These are phyloP conservation scores for Heliocybe sulcata DNA, from an alignment of 1,284 basidiomycete species.

Conservation along the genomic window DNA sequence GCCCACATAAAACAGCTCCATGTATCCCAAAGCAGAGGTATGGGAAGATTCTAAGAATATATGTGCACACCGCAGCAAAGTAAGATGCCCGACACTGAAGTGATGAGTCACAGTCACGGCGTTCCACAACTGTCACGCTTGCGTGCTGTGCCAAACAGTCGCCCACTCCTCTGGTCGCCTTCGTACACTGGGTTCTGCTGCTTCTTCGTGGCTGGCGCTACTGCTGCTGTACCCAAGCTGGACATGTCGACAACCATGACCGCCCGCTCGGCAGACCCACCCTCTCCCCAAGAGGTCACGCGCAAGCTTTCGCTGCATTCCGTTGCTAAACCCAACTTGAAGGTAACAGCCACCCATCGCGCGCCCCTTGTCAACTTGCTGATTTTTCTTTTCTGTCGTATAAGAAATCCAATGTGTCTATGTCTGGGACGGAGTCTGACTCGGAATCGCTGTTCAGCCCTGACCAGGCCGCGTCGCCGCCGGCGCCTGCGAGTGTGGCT, in stretches of 20 bases:
- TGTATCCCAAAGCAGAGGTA: background rate
- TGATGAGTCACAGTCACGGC: background rate
- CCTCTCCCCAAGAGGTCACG: slow-evolving; percentile 80
- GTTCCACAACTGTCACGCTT: background rate
- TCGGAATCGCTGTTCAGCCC: slow-evolving; percentile 68
- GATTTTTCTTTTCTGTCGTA: slow-evolving; percentile 1
- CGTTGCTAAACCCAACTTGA: slow-evolving; percentile 28
- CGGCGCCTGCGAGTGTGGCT: slow-evolving; percentile 11
- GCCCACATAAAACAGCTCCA: background rate
- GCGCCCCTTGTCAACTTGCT: background rate
- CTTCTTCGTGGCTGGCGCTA: background rate
- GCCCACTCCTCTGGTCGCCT: background rate
- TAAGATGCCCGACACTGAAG: background rate
- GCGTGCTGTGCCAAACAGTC: background rate
- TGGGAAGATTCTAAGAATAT: background rate
- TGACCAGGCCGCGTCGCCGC: slow-evolving; percentile 35
- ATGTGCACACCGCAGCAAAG: background rate
- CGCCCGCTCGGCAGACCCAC: slow-evolving; percentile 60
- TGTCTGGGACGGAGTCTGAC: slow-evolving; percentile 79
- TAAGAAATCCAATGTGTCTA: slow-evolving; percentile 16
- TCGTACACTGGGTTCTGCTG: background rate
- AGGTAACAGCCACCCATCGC: slow-evolving; percentile 13
- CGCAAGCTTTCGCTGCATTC: slow-evolving; percentile 81
- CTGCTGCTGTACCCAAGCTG: slow-evolving; percentile 5
- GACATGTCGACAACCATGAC: slow-evolving; percentile 19